A percentile compares a stretch with the other conserved stretches of the same genome.
phyloP scores from a whole-genome alignment of 306 rosid genomes.

The Ormosia semicastrata region DNA sequence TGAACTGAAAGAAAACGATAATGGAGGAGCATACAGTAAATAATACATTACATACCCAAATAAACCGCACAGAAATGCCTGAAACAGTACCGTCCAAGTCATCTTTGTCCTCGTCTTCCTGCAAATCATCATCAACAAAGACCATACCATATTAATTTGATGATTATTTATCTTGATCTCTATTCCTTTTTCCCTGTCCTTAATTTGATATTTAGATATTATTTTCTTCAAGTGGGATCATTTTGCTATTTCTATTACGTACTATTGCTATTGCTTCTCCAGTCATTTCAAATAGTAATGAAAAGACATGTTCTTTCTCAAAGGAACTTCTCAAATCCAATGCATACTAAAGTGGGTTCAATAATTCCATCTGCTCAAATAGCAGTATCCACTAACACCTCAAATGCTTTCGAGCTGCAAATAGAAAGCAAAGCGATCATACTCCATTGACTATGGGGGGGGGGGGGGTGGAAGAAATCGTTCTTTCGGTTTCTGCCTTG shows the following conservation, averaged over 20 bases:
- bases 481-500: not conserved
- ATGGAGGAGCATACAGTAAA: not conserved
- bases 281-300: not conserved
- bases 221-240: not conserved
- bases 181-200: not conserved
- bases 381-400: not conserved
- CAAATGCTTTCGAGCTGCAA: not conserved
- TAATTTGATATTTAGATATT: not conserved
- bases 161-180: not conserved
- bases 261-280: conserved; percentile 21
- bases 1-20: not conserved
- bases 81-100: conserved; percentile 50
- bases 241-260: not conserved
- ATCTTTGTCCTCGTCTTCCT: conserved; percentile 57
- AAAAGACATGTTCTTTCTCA: not conserved
- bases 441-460: not conserved
- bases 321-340: not conserved
- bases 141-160: not conserved
- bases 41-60: conserved; percentile 50
- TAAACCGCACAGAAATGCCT: conserved; percentile 55
- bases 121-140: not conserved
- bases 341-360: not conserved
- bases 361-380: not conserved
- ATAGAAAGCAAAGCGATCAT: not conserved
- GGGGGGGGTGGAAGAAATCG: not conserved